Evolutionary conservation across 2,329 filamentous ascomycete genomes (phyloP).

Genomic region (Diaporthe capsici): DNA sequence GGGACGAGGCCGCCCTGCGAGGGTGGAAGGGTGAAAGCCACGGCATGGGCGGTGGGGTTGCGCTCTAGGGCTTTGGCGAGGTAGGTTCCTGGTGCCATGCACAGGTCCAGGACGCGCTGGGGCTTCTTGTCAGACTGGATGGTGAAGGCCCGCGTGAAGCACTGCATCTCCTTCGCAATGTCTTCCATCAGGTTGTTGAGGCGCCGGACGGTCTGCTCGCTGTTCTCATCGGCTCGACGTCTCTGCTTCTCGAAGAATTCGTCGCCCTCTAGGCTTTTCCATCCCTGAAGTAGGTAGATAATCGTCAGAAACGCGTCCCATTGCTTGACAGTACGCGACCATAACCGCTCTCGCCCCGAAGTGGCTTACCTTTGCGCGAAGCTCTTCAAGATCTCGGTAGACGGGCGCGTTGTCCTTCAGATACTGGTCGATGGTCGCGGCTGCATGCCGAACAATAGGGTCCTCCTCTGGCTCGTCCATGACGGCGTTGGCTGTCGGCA

Average conservation of each 20-base stretch:
- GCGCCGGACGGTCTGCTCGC: not conserved
- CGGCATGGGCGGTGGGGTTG: not conserved
- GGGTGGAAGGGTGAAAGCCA: conserved; percentile 58
- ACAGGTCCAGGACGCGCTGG: conserved; percentile 32
- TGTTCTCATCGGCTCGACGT: not conserved
- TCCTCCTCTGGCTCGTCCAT: not conserved
- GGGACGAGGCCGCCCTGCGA: conserved; percentile 57
- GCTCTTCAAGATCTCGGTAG: not conserved
- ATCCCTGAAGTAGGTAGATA: conserved; percentile 1
- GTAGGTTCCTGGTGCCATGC: conserved; percentile 19
- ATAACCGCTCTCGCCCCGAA: too few relatives aligned
- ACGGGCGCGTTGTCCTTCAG: not conserved
- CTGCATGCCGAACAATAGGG: not conserved
- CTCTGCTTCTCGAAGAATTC: not conserved
- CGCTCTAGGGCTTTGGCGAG: not conserved
- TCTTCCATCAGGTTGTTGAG: conserved; percentile 3
- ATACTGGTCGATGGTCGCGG: not conserved
- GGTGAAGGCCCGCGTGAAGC: not conserved
- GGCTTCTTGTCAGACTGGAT: not conserved
- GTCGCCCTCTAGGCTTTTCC: not conserved
- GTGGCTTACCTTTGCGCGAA: not conserved
- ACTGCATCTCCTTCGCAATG: conserved; percentile 23
- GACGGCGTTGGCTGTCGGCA: not conserved
- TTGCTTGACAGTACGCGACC: not conserved
- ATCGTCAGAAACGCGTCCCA: not conserved